Conservation (phyloP, 2,329 filamentous ascomycete species). For the Colletotrichum tofieldiae region DNA sequence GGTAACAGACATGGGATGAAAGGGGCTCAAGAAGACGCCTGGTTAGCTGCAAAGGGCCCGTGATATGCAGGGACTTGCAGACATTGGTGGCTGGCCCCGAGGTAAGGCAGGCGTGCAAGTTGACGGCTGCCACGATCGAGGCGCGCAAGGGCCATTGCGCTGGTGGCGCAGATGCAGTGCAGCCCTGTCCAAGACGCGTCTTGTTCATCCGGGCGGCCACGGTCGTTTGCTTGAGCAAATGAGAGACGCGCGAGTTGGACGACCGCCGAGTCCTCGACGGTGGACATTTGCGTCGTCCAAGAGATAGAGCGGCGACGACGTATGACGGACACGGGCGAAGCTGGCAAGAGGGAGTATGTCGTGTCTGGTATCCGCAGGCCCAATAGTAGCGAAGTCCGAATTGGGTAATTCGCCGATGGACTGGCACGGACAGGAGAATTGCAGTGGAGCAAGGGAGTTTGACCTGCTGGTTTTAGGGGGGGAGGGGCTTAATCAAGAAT, state of each 20-base stretch:
- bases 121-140: constrained; percentile 23
- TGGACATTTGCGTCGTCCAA: background rate
- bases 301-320: background rate
- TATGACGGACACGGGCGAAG: background rate
- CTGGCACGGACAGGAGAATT: constrained; percentile 17
- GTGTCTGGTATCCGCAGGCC: background rate
- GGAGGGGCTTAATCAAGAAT: background rate
- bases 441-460: constrained; percentile 8
- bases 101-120: background rate
- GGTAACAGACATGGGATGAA: background rate
- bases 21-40: background rate
- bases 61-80: constrained; percentile 1
- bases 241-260: background rate
- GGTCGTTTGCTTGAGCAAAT: background rate
- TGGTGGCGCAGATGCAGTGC: background rate
- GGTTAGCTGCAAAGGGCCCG: background rate
- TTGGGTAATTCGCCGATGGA: constrained; percentile 20
- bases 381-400: background rate
- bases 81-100: background rate
- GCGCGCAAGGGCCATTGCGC: background rate
- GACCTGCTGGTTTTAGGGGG: background rate
- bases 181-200: background rate
- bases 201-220: background rate
- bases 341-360: background rate
- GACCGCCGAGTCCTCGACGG: background rate